A percentile compares a stretch with the other conserved stretches of the same genome.
These are phyloP conservation scores for Pichia sp. DNA, from an alignment of 1,139 yeast species.

Conservation along the genomic window DNA sequence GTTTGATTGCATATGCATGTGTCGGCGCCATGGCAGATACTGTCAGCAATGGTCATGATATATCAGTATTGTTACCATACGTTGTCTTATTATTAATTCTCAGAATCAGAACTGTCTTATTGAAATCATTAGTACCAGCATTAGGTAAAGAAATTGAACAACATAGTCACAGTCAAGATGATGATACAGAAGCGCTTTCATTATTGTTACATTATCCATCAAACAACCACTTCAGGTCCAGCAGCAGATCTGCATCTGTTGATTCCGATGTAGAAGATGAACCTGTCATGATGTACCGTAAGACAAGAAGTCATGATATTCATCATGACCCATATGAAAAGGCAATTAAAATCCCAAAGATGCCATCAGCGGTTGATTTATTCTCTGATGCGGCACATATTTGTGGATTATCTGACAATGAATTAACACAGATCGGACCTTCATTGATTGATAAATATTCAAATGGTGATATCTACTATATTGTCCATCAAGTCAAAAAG, in stretches of 20 bases:
- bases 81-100: conserved; percentile 51
- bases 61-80: conserved; percentile 46
- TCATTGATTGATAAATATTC: conserved; percentile 15
- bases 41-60: conserved; percentile 19
- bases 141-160: background rate
- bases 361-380: conserved; percentile 14
- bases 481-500: conserved; percentile 1
- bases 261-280: background rate
- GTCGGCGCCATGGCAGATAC: conserved; percentile 15
- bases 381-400: conserved; percentile 17
- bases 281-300: conserved; percentile 10
- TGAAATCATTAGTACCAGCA: conserved; percentile 9
- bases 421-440: conserved; percentile 14
- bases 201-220: conserved; percentile 59
- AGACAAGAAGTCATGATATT: background rate
- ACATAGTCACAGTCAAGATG: conserved; percentile 27
- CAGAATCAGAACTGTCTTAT: conserved; percentile 39
- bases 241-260: background rate
- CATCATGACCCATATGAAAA: background rate
- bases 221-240: background rate
- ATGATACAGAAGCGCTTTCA: conserved; percentile 61
- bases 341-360: conserved; percentile 4
- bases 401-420: conserved; percentile 16
- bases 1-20: conserved; percentile 41
- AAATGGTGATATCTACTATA: conserved; percentile 14